phyloP scores from a whole-genome alignment of 768 basidiomycete genomes.

The Amanita thiersii region DNA sequence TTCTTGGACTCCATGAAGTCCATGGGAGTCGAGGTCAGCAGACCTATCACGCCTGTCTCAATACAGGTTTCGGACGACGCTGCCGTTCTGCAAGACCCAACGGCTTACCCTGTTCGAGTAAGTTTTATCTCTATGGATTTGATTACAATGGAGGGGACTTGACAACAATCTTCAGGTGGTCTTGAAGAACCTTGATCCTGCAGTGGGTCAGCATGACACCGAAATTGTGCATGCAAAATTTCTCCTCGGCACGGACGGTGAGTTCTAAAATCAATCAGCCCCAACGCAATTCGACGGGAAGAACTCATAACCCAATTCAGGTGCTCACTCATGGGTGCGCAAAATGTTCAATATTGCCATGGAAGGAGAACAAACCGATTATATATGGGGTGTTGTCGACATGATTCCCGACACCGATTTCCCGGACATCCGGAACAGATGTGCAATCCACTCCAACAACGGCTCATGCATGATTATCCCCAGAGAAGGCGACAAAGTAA shows the following conservation, averaged over 20 bases:
- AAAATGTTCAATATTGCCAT: constrained; percentile 56
- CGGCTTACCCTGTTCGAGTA: constrained; percentile 29
- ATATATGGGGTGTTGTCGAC: constrained; percentile 81
- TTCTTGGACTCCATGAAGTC: constrained; percentile 47
- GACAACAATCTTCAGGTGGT: constrained; percentile 26
- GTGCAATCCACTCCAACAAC: constrained; percentile 58
- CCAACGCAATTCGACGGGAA: neutral
- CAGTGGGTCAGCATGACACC: constrained; percentile 24
- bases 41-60: constrained; percentile 41
- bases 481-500: constrained; percentile 57
- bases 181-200: constrained; percentile 30
- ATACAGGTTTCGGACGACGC: constrained; percentile 37
- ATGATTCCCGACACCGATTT: constrained; percentile 64
- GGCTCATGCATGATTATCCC: constrained; percentile 73
- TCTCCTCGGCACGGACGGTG: constrained; percentile 71
- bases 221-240: constrained; percentile 67
- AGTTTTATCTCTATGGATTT: constrained; percentile 8
- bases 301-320: constrained; percentile 22
- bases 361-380: constrained; percentile 75
- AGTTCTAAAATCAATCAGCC: constrained; percentile 2
- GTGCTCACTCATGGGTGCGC: constrained; percentile 81
- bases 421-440: constrained; percentile 64
- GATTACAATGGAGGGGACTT: neutral
- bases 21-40: constrained; percentile 39
- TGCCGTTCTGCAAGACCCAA: constrained; percentile 31